phyloP scores from a whole-genome alignment of 2,329 filamentous ascomycete genomes.

The Alternaria infectoria region DNA sequence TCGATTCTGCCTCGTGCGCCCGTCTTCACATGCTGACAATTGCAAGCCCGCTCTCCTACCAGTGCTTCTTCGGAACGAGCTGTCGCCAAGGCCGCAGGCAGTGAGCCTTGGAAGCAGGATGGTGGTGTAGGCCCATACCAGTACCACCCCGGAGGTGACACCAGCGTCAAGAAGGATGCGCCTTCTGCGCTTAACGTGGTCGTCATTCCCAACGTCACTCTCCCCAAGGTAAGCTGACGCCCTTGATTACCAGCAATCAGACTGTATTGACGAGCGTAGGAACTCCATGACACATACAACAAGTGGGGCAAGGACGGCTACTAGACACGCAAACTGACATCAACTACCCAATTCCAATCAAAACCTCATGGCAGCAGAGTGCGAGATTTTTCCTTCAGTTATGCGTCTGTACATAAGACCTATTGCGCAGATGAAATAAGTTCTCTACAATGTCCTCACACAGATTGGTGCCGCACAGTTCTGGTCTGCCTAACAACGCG shows the following conservation, averaged over 20 bases:
- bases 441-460: not conserved
- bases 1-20: conserved; percentile 5
- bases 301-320: conserved; percentile 99
- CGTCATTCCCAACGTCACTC: conserved; percentile 88
- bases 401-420: conserved; percentile 26
- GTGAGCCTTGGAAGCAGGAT: conserved; percentile 89
- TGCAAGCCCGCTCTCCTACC: conserved; percentile 80
- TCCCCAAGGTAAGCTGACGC: conserved; percentile 68
- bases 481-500: not conserved
- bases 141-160: conserved; percentile 80
- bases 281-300: conserved; percentile 97
- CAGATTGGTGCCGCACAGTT: not conserved
- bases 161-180: conserved; percentile 80
- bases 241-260: not conserved
- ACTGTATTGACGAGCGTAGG: conserved; percentile 55
- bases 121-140: conserved; percentile 65
- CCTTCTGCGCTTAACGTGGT: conserved; percentile 95
- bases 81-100: conserved; percentile 74
- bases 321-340: conserved; percentile 29
- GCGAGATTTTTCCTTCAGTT: conserved; percentile 7
- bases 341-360: not conserved
- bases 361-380: not conserved
- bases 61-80: conserved; percentile 79
- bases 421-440: conserved; percentile 7
- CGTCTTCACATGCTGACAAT: conserved; percentile 17